Conservation (phyloP, 306 rosid genomes). For the Pterocarpus santalinus region DNA sequence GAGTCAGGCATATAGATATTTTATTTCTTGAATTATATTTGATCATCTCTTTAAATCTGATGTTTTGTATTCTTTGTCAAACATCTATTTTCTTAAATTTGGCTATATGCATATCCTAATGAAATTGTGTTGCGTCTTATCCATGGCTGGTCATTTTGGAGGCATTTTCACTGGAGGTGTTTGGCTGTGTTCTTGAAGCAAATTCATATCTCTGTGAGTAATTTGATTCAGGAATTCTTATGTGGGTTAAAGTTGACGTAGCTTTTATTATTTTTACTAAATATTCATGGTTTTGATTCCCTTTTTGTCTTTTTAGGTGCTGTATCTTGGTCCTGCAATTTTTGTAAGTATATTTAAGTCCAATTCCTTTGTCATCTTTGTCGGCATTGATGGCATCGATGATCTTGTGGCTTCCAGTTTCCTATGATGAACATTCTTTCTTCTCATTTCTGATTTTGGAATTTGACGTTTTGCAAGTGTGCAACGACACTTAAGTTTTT, state of each 20-base stretch:
- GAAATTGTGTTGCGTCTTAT: constrained; percentile 79
- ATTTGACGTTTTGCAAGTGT: constrained; percentile 1
- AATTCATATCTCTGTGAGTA: constrained; percentile 64
- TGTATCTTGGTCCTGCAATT: constrained; percentile 41
- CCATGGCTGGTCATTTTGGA: constrained; percentile 77
- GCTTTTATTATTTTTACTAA: constrained; percentile 11
- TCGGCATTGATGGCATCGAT: constrained; percentile 29
- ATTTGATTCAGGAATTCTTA: constrained; percentile 19
- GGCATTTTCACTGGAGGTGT: constrained; percentile 74
- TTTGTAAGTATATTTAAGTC: constrained; percentile 52
- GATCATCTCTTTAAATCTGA: constrained; percentile 16
- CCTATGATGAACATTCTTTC: neutral
- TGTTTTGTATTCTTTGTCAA: constrained; percentile 9
- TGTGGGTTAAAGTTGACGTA: constrained; percentile 11
- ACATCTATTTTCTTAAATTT: constrained; percentile 38
- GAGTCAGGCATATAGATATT: constrained; percentile 13
- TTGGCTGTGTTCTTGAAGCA: constrained; percentile 57
- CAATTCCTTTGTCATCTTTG: constrained; percentile 38
- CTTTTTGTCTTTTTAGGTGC: constrained; percentile 42
- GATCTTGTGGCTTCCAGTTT: constrained; percentile 30
- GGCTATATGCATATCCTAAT: constrained; percentile 62
- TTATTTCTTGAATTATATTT: neutral
- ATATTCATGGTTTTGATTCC: constrained; percentile 30
- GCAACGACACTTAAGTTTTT: constrained; percentile 24
- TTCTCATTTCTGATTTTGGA: neutral